These are phyloP conservation scores for Echeveria elegans DNA, from an alignment of 164 flowering plant genomes.

Conservation along the genomic window DNA sequence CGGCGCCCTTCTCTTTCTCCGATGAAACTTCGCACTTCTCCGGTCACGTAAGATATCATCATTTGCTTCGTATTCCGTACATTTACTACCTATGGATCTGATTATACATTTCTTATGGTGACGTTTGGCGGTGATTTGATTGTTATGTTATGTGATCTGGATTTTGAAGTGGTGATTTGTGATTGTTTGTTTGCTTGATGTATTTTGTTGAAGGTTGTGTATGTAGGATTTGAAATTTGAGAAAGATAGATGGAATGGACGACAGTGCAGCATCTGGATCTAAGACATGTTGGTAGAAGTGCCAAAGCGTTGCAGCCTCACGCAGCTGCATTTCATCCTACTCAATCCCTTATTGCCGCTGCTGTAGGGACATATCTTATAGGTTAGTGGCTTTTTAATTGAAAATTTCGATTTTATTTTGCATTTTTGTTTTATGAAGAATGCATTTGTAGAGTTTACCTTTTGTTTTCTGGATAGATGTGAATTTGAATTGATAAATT, in stretches of 20 bases:
- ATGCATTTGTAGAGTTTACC: not conserved
- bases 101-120: not conserved
- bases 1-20: not conserved
- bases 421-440: not conserved
- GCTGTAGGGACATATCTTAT: slow-evolving; percentile 68
- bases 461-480: not conserved
- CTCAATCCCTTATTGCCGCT: slow-evolving; percentile 70
- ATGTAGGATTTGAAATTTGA: not conserved
- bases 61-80: not conserved
- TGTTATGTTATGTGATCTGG: not conserved
- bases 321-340: slow-evolving; percentile 90
- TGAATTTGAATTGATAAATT: not conserved
- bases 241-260: slow-evolving; percentile 75
- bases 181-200: not conserved
- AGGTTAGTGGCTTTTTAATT: slow-evolving; percentile 25
- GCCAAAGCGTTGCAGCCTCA: slow-evolving; percentile 80
- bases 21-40: not conserved
- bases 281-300: slow-evolving; percentile 73
- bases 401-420: not conserved
- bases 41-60: not conserved
- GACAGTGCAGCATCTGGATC: slow-evolving; percentile 94
- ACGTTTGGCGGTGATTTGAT: not conserved
- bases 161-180: not conserved
- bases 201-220: not conserved
- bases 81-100: not conserved